Conservation (phyloP, 495 filamentous ascomycete genomes). For the Jackrogersella multiformis region DNA sequence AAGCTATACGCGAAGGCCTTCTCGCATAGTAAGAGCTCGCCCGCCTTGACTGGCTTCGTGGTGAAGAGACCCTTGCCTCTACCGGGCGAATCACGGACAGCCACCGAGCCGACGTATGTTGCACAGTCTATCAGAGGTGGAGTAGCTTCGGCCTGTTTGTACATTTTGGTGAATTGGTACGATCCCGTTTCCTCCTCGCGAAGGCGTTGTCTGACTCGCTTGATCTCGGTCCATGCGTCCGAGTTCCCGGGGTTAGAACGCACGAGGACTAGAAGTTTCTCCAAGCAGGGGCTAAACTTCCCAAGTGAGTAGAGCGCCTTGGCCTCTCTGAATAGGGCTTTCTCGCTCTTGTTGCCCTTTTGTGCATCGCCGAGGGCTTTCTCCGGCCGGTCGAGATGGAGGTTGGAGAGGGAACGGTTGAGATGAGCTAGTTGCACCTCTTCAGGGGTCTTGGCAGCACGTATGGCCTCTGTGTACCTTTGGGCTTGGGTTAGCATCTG, state of each 20-base stretch:
- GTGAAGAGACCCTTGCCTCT: conserved; percentile 60
- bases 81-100: conserved; percentile 28
- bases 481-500: conserved; percentile 32
- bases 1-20: conserved; percentile 61
- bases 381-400: conserved; percentile 50
- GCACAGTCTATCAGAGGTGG: conserved; percentile 57
- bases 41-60: conserved; percentile 57
- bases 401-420: conserved; percentile 55
- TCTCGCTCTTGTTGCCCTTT: conserved; percentile 46
- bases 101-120: conserved; percentile 50
- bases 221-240: conserved; percentile 43
- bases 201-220: conserved; percentile 43
- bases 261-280: conserved; percentile 41
- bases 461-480: conserved; percentile 34
- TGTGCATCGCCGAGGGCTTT: conserved; percentile 54
- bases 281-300: conserved; percentile 49
- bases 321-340: conserved; percentile 57
- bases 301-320: conserved; percentile 57
- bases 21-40: conserved; percentile 64
- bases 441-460: conserved; percentile 22
- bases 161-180: conserved; percentile 57
- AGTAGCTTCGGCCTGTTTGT: conserved; percentile 46
- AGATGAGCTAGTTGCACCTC: conserved; percentile 32
- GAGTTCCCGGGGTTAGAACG: conserved; percentile 43
- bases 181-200: conserved; percentile 49